Base-by-base conservation (phyloP, 116 monocot genomes). In the Dioscorea cayenensis region DNA sequence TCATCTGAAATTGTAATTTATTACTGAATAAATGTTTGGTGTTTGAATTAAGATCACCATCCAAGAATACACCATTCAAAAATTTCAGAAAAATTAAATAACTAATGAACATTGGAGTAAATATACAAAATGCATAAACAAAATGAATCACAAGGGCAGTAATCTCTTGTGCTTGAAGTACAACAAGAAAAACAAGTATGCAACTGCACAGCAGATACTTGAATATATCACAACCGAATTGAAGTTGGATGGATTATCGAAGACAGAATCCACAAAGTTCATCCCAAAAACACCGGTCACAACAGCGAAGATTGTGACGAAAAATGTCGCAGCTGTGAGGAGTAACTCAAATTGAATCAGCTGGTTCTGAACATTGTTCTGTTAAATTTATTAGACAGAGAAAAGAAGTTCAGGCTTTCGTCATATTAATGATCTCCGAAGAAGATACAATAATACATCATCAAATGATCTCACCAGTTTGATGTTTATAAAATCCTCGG, bases 401-500 rank as follows among this genome's bases (percentile, higher is more conserved):
- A 9, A 23, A 59, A 9, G 12, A 60, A 10, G 14, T 27, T 49
- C 49, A 49, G 71, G 5, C 18, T n/a, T n/a, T 0, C 8, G 17
- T 74, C 20, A 14, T 36, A 23, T 20, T 5, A 14, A n/a, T 0
- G 18, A 20, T 20, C 20, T 23, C 11, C 4, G 25, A 23, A 14
- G n/a, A 83, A 68, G 28, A 11, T 19, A 17, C 11, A 6, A 17
- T 5, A 6, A 10, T n/a, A 8, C 1, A 19, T 16, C 28, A 60
- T 5, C 16, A 23, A 43, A 10, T n/a, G 16, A 63, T 67, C 76
- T 77, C 67, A 92, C 92, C 79, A 92, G 82, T 73, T 89, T 81
- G 62, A 93, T 93, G 65, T 93, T 93, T 68, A 93, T 93, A 28
- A 93, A 89, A 63, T 93, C 92, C 69, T 93, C 92, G 23, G 89